Evolutionary conservation across 2,329 filamentous ascomycete genomes (phyloP), one percentile per base, ranked within the genome.

Genomic region (Colletotrichum sublineola): DNA sequence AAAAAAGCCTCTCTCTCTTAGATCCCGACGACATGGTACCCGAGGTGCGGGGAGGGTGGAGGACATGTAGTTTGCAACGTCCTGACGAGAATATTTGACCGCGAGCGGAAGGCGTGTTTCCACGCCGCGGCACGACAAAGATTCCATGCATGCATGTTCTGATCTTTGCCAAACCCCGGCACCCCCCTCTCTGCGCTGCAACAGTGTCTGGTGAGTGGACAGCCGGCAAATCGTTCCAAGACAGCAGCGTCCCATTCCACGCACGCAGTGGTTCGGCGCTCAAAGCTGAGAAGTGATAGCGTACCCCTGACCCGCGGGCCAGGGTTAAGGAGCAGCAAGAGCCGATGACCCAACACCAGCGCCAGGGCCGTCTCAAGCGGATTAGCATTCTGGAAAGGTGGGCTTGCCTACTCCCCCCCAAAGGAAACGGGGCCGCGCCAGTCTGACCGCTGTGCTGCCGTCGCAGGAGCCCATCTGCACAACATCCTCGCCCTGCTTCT

Each of bases 261-360:
- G 64, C 60, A 65, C 46, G 61, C 66, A 70, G 55, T 57, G 52
- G 15, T 44, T 57, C 57, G 40, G 53, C 20, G 66, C 65, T 42
- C 40, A 56, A 72, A 65, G 55, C 48, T 72, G 70, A 70, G 61
- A 65, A 64, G 44, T 72, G 70, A 72, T 42, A 69, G 58, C 52
- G 60, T 38, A 64, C 65, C 65, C 65, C 57, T 69, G 52, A 63
- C 20, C 53, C 55, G 18, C 52, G 24, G 46, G 33, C 46, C 40
- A 55, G 29, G 55, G 53, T 38, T 15, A 48, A 67, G 38, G 53
- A 53, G 33, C 33, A 38, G 20, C n/a, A 38, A 38, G 9, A 38
- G 24, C 31, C 36, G 29, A 38, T 36, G 18, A 20, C 6, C 58
- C 33, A 40, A 57, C 18, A 63, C 33, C 40, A 56, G 62, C 57